phyloP scores from a whole-genome alignment of 1,284 basidiomycete genomes.

The Athelia psychrophila region DNA sequence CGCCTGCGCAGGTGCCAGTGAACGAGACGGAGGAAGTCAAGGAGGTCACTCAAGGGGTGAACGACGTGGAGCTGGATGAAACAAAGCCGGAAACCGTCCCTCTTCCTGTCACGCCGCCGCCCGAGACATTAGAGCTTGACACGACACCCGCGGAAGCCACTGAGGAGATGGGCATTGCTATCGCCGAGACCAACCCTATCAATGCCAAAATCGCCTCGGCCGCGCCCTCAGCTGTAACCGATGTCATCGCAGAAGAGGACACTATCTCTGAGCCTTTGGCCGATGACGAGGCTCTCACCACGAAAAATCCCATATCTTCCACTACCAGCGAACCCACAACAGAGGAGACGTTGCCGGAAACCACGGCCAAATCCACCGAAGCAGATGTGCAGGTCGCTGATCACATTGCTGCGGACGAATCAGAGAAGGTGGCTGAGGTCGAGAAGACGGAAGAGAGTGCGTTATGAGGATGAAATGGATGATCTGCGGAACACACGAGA shows the following conservation, averaged over 20 bases:
- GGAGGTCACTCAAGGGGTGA: slow-evolving; percentile 67
- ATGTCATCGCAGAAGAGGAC: not conserved
- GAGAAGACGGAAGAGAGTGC: not conserved
- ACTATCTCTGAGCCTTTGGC: not conserved
- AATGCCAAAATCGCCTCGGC: not conserved
- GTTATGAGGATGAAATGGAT: not conserved
- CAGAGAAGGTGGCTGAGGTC: not conserved
- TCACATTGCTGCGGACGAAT: not conserved
- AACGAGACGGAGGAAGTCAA: slow-evolving; percentile 53
- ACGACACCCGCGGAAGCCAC: not conserved
- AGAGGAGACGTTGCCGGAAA: not conserved
- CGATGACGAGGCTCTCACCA: not conserved
- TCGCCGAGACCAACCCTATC: not conserved
- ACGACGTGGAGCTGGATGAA: slow-evolving; percentile 60
- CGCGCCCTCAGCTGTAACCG: not conserved
- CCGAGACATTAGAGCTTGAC: slow-evolving; percentile 6
- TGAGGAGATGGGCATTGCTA: not conserved
- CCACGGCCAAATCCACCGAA: not conserved
- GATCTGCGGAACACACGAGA: not conserved
- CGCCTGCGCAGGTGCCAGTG: slow-evolving; percentile 15
- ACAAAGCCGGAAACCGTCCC: slow-evolving; percentile 46
- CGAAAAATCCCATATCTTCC: not conserved
- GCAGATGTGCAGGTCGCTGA: not conserved
- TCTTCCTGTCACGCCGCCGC: slow-evolving; percentile 32
- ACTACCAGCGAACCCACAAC: not conserved